Percentiles rank a stretch among this genome's conserved stretches.
Evolutionary conservation across 441 rosid genomes (phyloP).

Genomic region (Corymbia citriodora): DNA sequence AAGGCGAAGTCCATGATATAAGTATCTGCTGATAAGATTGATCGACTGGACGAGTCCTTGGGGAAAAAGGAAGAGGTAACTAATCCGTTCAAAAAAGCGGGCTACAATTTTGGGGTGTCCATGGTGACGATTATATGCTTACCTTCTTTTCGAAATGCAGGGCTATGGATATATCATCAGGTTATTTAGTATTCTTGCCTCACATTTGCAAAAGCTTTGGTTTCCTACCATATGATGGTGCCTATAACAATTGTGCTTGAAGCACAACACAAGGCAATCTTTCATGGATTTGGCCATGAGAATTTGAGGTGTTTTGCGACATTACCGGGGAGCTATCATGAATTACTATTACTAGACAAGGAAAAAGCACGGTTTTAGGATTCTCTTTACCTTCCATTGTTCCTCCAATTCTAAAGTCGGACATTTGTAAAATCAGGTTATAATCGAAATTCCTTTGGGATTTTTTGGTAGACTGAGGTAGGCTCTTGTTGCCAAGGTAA

Average conservation of each 20-base stretch:
- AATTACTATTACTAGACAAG: too few species aligned
- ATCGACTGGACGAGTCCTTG: constrained; percentile 60
- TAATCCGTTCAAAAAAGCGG: background rate
- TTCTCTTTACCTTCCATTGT: too few species aligned
- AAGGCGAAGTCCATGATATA: constrained; percentile 45
- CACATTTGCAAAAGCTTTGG: too few species aligned
- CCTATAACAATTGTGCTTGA: too few species aligned
- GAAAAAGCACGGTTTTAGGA: background rate
- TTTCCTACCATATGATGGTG: too few species aligned
- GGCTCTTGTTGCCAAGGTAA: too few species aligned
- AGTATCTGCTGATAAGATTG: constrained; percentile 40
- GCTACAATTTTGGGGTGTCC: background rate
- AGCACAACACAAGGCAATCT: too few species aligned
- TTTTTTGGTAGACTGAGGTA: too few species aligned
- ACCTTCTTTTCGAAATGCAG: constrained; percentile 23
- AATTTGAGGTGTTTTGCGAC: background rate
- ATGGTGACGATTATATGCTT: background rate
- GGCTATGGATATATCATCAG: constrained; percentile 48
- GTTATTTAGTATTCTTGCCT: too few species aligned
- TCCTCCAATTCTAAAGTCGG: too few species aligned
- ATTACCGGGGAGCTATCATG: background rate
- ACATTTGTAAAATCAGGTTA: too few species aligned
- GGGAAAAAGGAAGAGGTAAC: constrained; percentile 67
- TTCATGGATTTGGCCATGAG: background rate
- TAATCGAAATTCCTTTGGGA: too few species aligned